Conservation (phyloP, 2,329 filamentous ascomycete species). For the Tolypocladium cylindrosporum region DNA sequence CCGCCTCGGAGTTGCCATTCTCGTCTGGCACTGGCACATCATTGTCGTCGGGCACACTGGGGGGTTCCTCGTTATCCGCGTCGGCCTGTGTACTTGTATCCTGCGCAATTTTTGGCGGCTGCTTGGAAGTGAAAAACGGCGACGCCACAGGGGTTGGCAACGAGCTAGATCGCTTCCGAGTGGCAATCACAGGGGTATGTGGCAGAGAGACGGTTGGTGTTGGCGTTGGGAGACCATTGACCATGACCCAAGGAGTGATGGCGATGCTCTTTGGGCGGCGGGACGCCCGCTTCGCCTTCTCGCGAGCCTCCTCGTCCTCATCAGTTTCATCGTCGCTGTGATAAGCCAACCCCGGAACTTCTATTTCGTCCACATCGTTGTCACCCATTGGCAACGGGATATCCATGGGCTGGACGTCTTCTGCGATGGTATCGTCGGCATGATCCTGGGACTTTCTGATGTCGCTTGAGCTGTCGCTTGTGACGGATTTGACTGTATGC, state of each 20-base stretch:
- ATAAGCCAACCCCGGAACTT: slow-evolving; percentile 58
- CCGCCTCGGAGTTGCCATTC: background rate
- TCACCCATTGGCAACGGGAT: slow-evolving; percentile 60
- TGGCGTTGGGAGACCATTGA: slow-evolving; percentile 20
- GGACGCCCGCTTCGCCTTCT: slow-evolving; percentile 10
- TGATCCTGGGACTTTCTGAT: slow-evolving; percentile 7
- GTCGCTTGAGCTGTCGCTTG: slow-evolving; percentile 4
- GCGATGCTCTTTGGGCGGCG: slow-evolving; percentile 37
- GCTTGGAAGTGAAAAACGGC: slow-evolving; percentile 1
- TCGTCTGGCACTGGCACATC: background rate
- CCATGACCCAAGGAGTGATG: slow-evolving; percentile 10
- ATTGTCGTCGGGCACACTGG: background rate
- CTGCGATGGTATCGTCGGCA: slow-evolving; percentile 8
- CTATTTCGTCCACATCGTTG: slow-evolving; percentile 69
- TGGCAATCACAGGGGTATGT: slow-evolving; percentile 20
- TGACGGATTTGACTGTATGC: slow-evolving; percentile 17
- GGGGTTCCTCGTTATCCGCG: background rate
- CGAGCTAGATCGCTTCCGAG: slow-evolving; percentile 37
- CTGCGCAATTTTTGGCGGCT: background rate
- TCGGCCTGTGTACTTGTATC: background rate
- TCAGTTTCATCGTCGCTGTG: slow-evolving; percentile 54
- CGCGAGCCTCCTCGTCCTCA: slow-evolving; percentile 26
- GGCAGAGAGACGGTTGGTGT: slow-evolving; percentile 23
- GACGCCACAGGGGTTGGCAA: slow-evolving; percentile 29
- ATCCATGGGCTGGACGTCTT: slow-evolving; percentile 22